A percentile compares a stretch with the other conserved stretches of the same genome.
Evolutionary conservation across 768 basidiomycete species (phyloP).

Genomic region (Rhizopogon vulgaris): DNA sequence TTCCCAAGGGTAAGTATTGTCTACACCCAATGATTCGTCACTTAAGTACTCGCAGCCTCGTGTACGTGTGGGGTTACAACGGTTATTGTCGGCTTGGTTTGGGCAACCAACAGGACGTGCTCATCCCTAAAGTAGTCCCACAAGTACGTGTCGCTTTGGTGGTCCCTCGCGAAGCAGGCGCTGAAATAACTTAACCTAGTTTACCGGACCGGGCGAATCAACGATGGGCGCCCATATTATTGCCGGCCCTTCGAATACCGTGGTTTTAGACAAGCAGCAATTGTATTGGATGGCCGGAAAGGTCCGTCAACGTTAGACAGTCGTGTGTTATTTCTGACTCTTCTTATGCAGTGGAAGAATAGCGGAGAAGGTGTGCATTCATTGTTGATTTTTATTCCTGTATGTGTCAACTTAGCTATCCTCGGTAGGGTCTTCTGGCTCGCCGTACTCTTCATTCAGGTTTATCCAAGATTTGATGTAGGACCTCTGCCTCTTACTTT

Average conservation of each 20-base stretch:
- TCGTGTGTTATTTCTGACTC: not conserved
- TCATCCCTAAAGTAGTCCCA: slow-evolving; percentile 80
- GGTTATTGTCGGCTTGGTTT: slow-evolving; percentile 90
- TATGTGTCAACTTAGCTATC: slow-evolving; percentile 4
- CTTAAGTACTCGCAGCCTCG: slow-evolving; percentile 37
- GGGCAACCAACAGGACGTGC: slow-evolving; percentile 74
- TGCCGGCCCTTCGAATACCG: slow-evolving; percentile 81
- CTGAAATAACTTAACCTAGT: slow-evolving; percentile 36
- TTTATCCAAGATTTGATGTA: slow-evolving; percentile 84
- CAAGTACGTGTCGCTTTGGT: slow-evolving; percentile 39
- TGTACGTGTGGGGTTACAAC: slow-evolving; percentile 86
- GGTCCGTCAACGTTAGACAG: slow-evolving; percentile 27
- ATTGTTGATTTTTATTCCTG: not conserved
- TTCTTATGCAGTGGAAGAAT: slow-evolving; percentile 74
- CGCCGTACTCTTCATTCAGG: slow-evolving; percentile 83
- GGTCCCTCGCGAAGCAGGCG: not conserved
- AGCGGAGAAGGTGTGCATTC: slow-evolving; percentile 74
- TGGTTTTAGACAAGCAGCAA: slow-evolving; percentile 77
- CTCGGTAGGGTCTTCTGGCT: slow-evolving; percentile 76
- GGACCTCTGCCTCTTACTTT: slow-evolving; percentile 13
- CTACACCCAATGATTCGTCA: not conserved
- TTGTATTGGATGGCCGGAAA: slow-evolving; percentile 88
- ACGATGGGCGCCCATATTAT: slow-evolving; percentile 58
- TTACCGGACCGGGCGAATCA: slow-evolving; percentile 61
- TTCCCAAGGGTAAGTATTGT: slow-evolving; percentile 51